These are phyloP conservation scores for Thalassiosira profunda DNA, from an alignment of 108 stramenopile species.

Conservation along the genomic window DNA sequence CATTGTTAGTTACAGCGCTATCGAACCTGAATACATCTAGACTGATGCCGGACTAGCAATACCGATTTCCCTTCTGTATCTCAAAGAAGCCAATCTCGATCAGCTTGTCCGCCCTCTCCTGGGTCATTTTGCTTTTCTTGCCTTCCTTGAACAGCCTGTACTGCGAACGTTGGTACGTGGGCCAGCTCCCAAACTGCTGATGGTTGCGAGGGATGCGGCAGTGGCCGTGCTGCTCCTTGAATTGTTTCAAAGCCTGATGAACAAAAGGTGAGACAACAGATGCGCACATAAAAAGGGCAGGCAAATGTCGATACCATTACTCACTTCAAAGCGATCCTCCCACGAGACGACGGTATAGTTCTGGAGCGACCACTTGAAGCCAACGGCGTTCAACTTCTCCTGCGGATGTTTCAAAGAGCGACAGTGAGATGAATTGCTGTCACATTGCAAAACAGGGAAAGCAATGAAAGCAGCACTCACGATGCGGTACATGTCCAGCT, in stretches of 20 bases:
- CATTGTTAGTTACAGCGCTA: too few species aligned
- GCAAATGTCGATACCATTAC: neutral
- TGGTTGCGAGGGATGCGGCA: slow-evolving; percentile 36
- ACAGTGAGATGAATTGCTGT: too few species aligned
- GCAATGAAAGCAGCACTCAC: too few species aligned
- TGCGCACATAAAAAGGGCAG: neutral
- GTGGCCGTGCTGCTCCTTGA: slow-evolving; percentile 47
- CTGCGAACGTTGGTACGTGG: slow-evolving; percentile 53
- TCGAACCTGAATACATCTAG: too few species aligned
- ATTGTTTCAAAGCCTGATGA: slow-evolving; percentile 18
- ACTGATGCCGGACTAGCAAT: too few species aligned
- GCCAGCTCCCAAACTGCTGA: slow-evolving; percentile 54
- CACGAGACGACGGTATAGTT: slow-evolving; percentile 38
- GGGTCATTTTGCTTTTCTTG: slow-evolving; percentile 45
- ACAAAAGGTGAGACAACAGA: neutral
- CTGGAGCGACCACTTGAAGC: slow-evolving; percentile 44
- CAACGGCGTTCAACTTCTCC: slow-evolving; percentile 43
- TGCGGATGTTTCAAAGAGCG: too few species aligned
- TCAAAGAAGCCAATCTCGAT: slow-evolving; percentile 59
- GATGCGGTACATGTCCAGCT: slow-evolving; percentile 28
- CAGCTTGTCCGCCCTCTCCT: slow-evolving; percentile 51
- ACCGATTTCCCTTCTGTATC: too few species aligned
- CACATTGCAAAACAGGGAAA: too few species aligned
- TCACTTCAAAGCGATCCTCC: slow-evolving; percentile 51
- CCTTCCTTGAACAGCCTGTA: slow-evolving; percentile 51